Evolutionary conservation across 2,329 filamentous ascomycete species (phyloP), one percentile per base, ranked within the genome.

Genomic region (Penicillium crustosum): DNA sequence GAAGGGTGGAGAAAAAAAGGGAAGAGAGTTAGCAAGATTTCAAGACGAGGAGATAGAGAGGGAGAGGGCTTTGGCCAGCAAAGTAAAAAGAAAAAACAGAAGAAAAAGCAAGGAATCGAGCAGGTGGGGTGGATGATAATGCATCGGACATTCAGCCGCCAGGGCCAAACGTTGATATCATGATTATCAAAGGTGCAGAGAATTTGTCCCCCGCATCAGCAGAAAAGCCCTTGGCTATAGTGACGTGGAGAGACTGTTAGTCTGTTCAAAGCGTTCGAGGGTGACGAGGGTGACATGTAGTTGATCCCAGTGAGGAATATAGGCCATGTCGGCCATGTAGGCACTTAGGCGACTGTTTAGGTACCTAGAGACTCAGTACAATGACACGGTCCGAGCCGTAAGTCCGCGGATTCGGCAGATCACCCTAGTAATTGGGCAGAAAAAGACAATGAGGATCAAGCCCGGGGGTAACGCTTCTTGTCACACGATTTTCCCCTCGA

Each of bases 171-270:
- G 51, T 66, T 66, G 60, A 67, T 66, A 68, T 66, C 63, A 52
- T 43, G 29, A 43, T 52, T 42, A 42, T 42, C n/a, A 51, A 42
- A 31, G 49, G 47, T 19, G 31, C 19, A 33, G 35, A 51, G 43
- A 19, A 5, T 23, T 10, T 27, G 25, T 29, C 65, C 69, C 69
- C 68, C 68, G 68, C 70, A 68, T 62, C 63, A 61, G 57, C 60
- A 61, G 53, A 64, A 58, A 59, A 64, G 42, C 42, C 25, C 36
- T 39, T 38, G 19, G 6, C 21, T 15, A 35, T 35, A 35, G 66
- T 73, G 70, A 73, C 70, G 70, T 71, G 69, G 69, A 70, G 58
- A 61, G 63, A 62, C 62, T 64, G 64, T 71, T 65, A 61, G 63
- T 61, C 62, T 64, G 65, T 70, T 65, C 49, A 41, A 52, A 52